A percentile compares a stretch with the other conserved stretches of the same genome.
These are phyloP conservation scores for Pseudogymnoascus sp. DNA, from an alignment of 2,329 filamentous ascomycete genomes.

Conservation along the genomic window DNA sequence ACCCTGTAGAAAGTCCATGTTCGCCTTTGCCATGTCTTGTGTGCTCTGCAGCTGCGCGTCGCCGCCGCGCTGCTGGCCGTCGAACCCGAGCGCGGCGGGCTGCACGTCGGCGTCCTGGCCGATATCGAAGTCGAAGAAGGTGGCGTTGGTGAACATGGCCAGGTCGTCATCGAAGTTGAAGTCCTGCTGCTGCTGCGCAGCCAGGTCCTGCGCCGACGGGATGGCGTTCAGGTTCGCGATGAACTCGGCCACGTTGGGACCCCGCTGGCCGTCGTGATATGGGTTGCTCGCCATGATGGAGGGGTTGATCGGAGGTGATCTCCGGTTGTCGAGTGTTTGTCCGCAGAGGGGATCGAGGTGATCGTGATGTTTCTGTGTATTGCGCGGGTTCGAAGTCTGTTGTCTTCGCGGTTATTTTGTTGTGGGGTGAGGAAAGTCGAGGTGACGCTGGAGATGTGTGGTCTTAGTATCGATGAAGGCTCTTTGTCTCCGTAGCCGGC, in stretches of 20 bases:
- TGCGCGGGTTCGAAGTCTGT: not conserved
- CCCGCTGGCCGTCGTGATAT: slow-evolving; percentile 35
- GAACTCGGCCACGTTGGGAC: slow-evolving; percentile 83
- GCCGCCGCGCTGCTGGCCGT: slow-evolving; percentile 23
- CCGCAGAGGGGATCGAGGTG: not conserved
- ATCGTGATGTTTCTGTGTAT: not conserved
- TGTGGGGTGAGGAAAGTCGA: not conserved
- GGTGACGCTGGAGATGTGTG: not conserved
- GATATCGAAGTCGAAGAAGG: slow-evolving; percentile 72
- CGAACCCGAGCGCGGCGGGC: slow-evolving; percentile 21
- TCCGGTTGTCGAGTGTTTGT: not conserved
- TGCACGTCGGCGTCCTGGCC: slow-evolving; percentile 51
- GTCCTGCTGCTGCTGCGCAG: slow-evolving; percentile 39
- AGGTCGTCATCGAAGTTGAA: slow-evolving; percentile 63
- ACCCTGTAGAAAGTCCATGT: slow-evolving; percentile 42
- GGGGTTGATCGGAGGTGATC: not conserved
- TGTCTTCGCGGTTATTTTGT: not conserved
- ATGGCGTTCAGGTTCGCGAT: slow-evolving; percentile 75
- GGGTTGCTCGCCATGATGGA: not conserved
- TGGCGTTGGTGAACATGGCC: slow-evolving; percentile 71
- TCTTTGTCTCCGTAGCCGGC: not conserved
- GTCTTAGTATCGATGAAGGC: not conserved
- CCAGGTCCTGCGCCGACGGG: slow-evolving; percentile 54
- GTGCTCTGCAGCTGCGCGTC: slow-evolving; percentile 27
- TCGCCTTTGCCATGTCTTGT: slow-evolving; percentile 6